A percentile compares a stretch with the other conserved stretches of the same genome.
Evolutionary conservation across 768 basidiomycete species (phyloP).

Genomic region (Tricholomella constricta): DNA sequence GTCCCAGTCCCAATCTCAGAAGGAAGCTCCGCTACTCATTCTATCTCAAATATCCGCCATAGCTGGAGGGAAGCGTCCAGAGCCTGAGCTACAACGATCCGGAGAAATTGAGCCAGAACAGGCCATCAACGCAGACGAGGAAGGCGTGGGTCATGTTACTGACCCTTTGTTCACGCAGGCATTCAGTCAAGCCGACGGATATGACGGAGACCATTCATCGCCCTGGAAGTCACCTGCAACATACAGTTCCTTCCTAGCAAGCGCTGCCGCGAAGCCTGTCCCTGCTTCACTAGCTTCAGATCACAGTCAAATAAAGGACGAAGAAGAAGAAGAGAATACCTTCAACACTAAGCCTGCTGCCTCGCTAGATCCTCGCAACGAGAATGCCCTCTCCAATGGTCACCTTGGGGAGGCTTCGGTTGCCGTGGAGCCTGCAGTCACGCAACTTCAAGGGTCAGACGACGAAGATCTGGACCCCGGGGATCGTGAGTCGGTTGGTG

Average conservation of each 20-base stretch:
- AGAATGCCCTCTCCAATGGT: not conserved
- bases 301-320: slow-evolving; percentile 2
- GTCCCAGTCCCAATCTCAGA: slow-evolving; percentile 28
- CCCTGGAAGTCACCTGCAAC: not conserved
- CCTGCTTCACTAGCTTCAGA: not conserved
- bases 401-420: not conserved
- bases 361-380: not conserved
- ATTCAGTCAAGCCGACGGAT: slow-evolving; percentile 1
- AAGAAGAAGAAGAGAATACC: slow-evolving; percentile 1
- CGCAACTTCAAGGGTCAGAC: not conserved
- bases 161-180: not conserved
- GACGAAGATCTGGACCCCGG: not conserved
- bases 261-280: not conserved
- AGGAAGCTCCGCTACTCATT: slow-evolving; percentile 8
- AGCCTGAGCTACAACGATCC: not conserved
- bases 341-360: not conserved
- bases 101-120: not conserved
- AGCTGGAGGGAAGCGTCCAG: not conserved
- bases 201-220: slow-evolving; percentile 13
- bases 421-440: not conserved
- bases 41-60: slow-evolving; percentile 20
- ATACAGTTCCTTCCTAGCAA: not conserved
- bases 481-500: not conserved
- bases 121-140: not conserved
- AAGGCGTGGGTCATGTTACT: not conserved